Evolutionary conservation across 441 rosid genomes (phyloP).

Genomic region (Bruguiera hainesii): DNA sequence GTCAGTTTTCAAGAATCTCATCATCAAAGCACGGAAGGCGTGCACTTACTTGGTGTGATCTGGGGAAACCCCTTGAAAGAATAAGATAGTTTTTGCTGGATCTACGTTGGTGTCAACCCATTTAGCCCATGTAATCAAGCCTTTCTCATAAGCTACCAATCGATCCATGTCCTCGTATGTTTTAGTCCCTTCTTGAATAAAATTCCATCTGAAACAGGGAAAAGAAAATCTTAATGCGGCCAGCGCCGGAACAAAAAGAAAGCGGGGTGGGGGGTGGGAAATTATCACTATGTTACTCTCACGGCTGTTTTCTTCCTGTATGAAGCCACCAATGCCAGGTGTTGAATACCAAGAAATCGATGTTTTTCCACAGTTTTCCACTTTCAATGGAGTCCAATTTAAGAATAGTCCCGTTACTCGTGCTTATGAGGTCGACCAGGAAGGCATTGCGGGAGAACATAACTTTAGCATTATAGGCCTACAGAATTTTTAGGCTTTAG

Average conservation of each 20-base stretch:
- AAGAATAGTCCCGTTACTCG: slow-evolving; percentile 37
- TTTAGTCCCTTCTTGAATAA: slow-evolving; percentile 25
- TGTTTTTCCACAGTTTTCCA: slow-evolving; percentile 44
- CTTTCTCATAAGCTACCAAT: slow-evolving; percentile 38
- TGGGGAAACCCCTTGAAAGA: slow-evolving; percentile 56
- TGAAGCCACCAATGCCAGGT: slow-evolving; percentile 97
- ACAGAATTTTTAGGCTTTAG: slow-evolving; percentile 1
- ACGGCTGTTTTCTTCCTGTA: slow-evolving; percentile 64
- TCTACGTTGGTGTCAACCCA: slow-evolving; percentile 42
- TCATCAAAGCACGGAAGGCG: not conserved
- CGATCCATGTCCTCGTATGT: slow-evolving; percentile 42
- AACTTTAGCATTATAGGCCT: slow-evolving; percentile 45
- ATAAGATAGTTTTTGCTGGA: slow-evolving; percentile 34
- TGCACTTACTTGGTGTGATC: slow-evolving; percentile 37
- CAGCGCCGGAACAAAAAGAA: no score
- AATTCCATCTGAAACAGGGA: slow-evolving; percentile 37
- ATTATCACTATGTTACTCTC: not conserved
- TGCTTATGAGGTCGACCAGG: slow-evolving; percentile 56
- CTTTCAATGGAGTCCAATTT: slow-evolving; percentile 44
- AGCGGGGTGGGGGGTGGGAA: no score
- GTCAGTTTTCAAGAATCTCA: no score
- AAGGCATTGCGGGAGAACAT: slow-evolving; percentile 68
- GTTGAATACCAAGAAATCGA: slow-evolving; percentile 55
- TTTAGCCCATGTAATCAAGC: slow-evolving; percentile 45
- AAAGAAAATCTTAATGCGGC: no score